Base-by-base conservation (phyloP, 345 rosid genomes). In the Brassica rapa region DNA sequence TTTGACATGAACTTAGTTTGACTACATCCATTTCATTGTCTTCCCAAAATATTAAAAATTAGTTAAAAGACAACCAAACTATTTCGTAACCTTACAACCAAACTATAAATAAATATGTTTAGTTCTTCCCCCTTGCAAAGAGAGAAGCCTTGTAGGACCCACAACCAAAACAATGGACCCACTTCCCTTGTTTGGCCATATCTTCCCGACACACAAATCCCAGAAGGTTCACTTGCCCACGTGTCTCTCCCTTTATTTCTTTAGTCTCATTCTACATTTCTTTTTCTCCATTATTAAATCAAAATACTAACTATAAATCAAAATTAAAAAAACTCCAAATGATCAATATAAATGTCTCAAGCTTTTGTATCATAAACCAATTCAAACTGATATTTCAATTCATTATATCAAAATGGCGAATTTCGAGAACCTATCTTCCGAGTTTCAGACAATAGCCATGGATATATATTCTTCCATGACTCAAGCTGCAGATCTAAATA, bases 401-500 rank as follows among this genome's bases (percentile, higher is more conserved):
- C 27, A 49, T 14, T 49, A 57, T 1, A 35, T 9, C 30, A 24
- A 53, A 80, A 80, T 80, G 79, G 79, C 75, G 15, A 80, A 62
- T 70, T 74, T 80, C n/a, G 82, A 73, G 74, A 73, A 51, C 74
- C 67, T 55, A 55, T 62, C 79, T 62, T 80, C 60, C 16, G 76
- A 80, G 1, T 69, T 74, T 68, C 79, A 74, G 61, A 63, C 61
- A 62, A 62, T 74, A 63, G 75, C 83, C 24, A 62, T 70, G 79
- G 79, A 80, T n/a, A 55, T 73, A 67, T 79, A 67, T 51, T 60
- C 78, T 57, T 70, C 83, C 11, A 39, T 77, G 6, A 82, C 46
- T 80, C 88, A 87, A 19, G 79, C 74, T 73, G 10, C 80, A 8
- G 85, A 82, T 56, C 78, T 55, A 77, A 85, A 59, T 78, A 85